A percentile compares a stretch with the other conserved stretches of the same genome.
phyloP scores from a whole-genome alignment of 805 yeast genomes.

The Saturnispora sanitii region DNA sequence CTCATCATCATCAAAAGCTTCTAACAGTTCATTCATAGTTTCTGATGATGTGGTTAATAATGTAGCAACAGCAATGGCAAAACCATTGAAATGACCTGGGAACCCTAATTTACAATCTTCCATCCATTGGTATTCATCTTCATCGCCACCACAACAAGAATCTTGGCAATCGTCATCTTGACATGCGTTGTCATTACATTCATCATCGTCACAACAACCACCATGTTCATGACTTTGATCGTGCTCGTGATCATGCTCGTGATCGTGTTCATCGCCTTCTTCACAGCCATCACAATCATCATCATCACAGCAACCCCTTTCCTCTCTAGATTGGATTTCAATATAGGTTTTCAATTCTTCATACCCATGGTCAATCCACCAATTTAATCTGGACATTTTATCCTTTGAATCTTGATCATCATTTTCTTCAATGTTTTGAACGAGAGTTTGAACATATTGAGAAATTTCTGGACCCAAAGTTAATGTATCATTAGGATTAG shows the following conservation, averaged over 20 bases:
- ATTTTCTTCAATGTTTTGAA: slow-evolving; percentile 13
- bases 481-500: slow-evolving; percentile 47
- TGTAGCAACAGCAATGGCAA: slow-evolving; percentile 35
- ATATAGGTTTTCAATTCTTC: slow-evolving; percentile 10
- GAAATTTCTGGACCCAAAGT: slow-evolving; percentile 42
- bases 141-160: slow-evolving; percentile 13
- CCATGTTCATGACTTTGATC: slow-evolving; percentile 12
- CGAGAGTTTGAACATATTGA: slow-evolving; percentile 13
- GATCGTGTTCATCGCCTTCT: background rate
- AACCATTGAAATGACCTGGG: slow-evolving; percentile 36
- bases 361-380: slow-evolving; percentile 23
- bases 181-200: slow-evolving; percentile 10
- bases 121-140: slow-evolving; percentile 27
- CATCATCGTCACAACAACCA: slow-evolving; percentile 8
- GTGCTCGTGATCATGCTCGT: background rate
- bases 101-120: slow-evolving; percentile 31
- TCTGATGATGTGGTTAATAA: slow-evolving; percentile 25
- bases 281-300: slow-evolving; percentile 9
- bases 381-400: slow-evolving; percentile 8
- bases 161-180: slow-evolving; percentile 14
- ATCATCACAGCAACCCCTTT: slow-evolving; percentile 4
- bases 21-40: slow-evolving; percentile 18
- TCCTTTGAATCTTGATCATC: slow-evolving; percentile 9
- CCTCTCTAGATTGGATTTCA: slow-evolving; percentile 11
- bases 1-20: slow-evolving; percentile 8